Evolutionary conservation across 1,284 basidiomycete genomes (phyloP).

Genomic region (Leccinum subfulvum): DNA sequence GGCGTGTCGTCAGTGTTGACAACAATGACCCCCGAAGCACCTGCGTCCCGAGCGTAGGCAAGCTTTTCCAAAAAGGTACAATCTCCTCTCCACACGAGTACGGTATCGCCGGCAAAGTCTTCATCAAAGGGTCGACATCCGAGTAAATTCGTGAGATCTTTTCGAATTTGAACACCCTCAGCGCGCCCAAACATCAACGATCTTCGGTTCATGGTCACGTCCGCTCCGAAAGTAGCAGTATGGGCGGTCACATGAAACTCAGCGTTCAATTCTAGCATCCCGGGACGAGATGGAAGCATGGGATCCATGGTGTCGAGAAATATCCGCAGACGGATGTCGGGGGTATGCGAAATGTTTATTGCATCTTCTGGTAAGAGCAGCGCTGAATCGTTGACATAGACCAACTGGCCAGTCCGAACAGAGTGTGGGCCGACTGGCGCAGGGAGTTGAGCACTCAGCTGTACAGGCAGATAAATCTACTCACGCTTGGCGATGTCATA

Average conservation of each 20-base stretch:
- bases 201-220: constrained; percentile 40
- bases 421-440: constrained; percentile 76
- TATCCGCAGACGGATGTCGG: constrained; percentile 58
- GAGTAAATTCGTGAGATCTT: constrained; percentile 48
- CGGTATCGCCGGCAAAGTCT: constrained; percentile 46
- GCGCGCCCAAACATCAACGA: constrained; percentile 46
- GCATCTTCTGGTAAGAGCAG: constrained; percentile 43
- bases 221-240: constrained; percentile 71
- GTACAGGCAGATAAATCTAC: constrained; percentile 28
- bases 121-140: constrained; percentile 60
- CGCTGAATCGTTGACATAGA: constrained; percentile 76
- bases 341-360: constrained; percentile 33
- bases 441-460: constrained; percentile 9
- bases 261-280: constrained; percentile 37
- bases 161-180: constrained; percentile 52
- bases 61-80: constrained; percentile 87
- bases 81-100: constrained; percentile 65
- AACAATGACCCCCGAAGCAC: constrained; percentile 74
- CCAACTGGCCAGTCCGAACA: constrained; percentile 75
- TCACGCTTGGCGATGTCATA: constrained; percentile 82
- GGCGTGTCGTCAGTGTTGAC: constrained; percentile 57
- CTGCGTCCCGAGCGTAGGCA: constrained; percentile 57
- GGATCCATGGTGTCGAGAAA: constrained; percentile 52
- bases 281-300: constrained; percentile 37
- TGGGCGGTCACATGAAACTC: constrained; percentile 56